Evolutionary conservation across 2,329 filamentous ascomycete species (phyloP).

Genomic region (Xylariales sp.): DNA sequence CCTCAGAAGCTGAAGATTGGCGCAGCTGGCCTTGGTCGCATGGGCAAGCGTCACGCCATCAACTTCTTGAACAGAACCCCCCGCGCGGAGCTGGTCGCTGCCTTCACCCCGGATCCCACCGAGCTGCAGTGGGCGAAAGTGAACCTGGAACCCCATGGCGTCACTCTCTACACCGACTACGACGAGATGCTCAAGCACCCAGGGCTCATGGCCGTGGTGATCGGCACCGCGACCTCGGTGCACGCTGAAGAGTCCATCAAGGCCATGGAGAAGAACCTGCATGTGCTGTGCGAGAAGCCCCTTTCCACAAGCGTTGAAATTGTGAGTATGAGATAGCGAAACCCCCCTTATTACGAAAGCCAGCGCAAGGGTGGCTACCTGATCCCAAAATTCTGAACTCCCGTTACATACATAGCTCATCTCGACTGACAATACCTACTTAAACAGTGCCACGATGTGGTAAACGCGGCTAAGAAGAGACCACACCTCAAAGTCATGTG

Average conservation of each 20-base stretch:
- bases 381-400: no score
- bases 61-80: conserved; percentile 41
- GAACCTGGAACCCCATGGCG: conserved; percentile 38
- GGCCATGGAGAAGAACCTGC: conserved; percentile 48
- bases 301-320: conserved; percentile 54
- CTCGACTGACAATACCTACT: background rate
- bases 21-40: conserved; percentile 46
- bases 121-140: conserved; percentile 40
- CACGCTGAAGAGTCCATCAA: conserved; percentile 54
- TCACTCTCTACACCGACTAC: conserved; percentile 39
- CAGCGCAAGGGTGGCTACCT: no score
- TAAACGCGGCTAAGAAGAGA: conserved; percentile 50
- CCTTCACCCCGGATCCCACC: conserved; percentile 38
- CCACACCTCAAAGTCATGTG: conserved; percentile 63
- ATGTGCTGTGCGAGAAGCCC: conserved; percentile 58
- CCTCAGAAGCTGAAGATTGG: conserved; percentile 34
- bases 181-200: conserved; percentile 37
- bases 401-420: conserved; percentile 1
- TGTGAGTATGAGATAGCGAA: no score
- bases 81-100: conserved; percentile 44
- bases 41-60: conserved; percentile 47
- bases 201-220: conserved; percentile 37
- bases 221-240: conserved; percentile 40
- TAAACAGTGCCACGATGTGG: conserved; percentile 24
- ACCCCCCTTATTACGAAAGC: no score